Percentiles rank a stretch among this genome's conserved stretches.
phyloP scores from a whole-genome alignment of 2,329 filamentous ascomycete species.

The Trichoderma sp. region DNA sequence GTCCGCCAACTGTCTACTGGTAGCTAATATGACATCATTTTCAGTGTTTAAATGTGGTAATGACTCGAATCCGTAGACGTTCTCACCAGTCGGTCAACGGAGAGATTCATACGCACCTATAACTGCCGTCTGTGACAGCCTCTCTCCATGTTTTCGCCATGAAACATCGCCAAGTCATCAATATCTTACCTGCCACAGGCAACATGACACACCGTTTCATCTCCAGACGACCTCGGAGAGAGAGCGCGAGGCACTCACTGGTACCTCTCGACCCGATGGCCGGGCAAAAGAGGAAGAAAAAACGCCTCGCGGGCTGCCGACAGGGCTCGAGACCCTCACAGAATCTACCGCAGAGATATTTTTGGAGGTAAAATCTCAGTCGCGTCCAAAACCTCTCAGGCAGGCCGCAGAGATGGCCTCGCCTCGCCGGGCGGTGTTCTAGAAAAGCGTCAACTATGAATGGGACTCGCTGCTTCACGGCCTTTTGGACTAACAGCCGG shows the following conservation, averaged over 20 bases:
- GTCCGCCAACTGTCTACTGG: not conserved
- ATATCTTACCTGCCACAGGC: not conserved
- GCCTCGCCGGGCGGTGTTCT: constrained; percentile 20
- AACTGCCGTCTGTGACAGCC: not conserved
- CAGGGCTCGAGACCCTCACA: not conserved
- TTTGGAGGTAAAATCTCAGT: not conserved
- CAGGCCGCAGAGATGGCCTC: constrained; percentile 23
- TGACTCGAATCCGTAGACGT: not conserved
- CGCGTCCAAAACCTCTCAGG: not conserved
- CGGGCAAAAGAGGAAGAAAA: not conserved
- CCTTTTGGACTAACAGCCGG: not conserved
- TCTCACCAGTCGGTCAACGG: not conserved
- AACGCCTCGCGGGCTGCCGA: constrained; percentile 20
- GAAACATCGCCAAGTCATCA: not conserved
- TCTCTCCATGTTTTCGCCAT: not conserved
- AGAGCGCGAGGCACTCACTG: not conserved
- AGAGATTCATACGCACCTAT: not conserved
- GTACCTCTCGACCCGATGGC: not conserved
- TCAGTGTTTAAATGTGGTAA: not conserved
- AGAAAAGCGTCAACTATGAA: constrained; percentile 7
- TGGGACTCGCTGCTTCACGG: not conserved
- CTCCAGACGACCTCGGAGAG: not conserved
- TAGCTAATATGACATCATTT: not conserved
- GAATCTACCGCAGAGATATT: not conserved
- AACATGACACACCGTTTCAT: not conserved